Evolutionary conservation across 78 protist species (phyloP), one percentile per base, ranked within the genome.

Genomic region (Diacronema lutheri): DNA sequence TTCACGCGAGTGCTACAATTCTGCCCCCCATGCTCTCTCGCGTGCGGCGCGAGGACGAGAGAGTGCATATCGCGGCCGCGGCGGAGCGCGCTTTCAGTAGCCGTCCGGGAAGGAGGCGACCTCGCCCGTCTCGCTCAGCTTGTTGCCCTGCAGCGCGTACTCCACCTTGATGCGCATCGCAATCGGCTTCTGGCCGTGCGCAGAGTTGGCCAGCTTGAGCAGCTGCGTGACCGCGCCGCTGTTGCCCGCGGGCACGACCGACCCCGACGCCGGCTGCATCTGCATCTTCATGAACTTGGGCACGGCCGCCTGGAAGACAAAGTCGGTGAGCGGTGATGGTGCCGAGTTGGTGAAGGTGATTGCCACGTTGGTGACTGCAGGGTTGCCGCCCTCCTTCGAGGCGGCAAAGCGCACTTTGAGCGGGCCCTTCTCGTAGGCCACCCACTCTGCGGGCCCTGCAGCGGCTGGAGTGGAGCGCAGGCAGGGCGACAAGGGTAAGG

Each of bases 241-340:
- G 61, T 6, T 21, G 41, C 10, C n/a, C 12, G 88, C 31, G 12
- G 88, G 65, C 37, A 87, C 66, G 10, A 58, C 13, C 19, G 79
- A 40, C 19, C 80, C 21, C 21, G 33, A 20, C 31, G 90, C 84
- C 12, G 74, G 88, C 25, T 29, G n/a, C 87, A 87, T 57, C 38
- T 64, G 61, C 50, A 66, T 55, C 82, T 87, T 69, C 74, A 87
- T 69, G 64, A 41, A 73, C 57, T 84, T 82, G 40, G 90, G 90
- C 50, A 87, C 90, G 19, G 90, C 90, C 37, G 68, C 87, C 72
- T 71, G 79, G 79, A 71, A 71, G 79, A 25, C 41, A 33, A 81
- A 33, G 35, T 33, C 55, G 26, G 10, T n/a, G 76, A 81, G 1
- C 6, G 50, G 35, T 12, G 16, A 11, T 0, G 64, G 21, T 20